A percentile compares a stretch with the other conserved stretches of the same genome.
These are phyloP conservation scores for Tuber umbilicatum DNA, from an alignment of 495 filamentous ascomycete genomes.

Conservation along the genomic window DNA sequence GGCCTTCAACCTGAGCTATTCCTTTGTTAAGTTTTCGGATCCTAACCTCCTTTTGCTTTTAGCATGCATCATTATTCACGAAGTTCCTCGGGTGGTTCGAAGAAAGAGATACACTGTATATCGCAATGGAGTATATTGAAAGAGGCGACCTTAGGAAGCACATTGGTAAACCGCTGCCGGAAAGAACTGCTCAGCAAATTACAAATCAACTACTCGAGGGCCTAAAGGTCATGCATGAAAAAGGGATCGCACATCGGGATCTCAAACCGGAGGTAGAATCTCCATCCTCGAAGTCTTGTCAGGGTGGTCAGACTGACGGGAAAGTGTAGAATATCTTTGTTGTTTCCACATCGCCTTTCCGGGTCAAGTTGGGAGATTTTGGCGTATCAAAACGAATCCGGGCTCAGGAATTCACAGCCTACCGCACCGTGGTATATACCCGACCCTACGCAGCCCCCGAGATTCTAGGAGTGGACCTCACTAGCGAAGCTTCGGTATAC, in stretches of 20 bases:
- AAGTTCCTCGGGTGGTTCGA: slow-evolving; percentile 17
- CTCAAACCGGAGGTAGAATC: slow-evolving; percentile 1
- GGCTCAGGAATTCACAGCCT: background rate
- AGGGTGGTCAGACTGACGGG: too few species aligned
- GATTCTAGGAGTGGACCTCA: background rate
- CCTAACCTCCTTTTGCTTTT: too few species aligned
- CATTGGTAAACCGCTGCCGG: background rate
- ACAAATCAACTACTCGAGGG: slow-evolving; percentile 16
- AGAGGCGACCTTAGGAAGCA: slow-evolving; percentile 2
- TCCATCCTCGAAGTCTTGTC: too few species aligned
- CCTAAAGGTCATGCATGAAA: slow-evolving; percentile 10
- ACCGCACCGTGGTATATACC: background rate
- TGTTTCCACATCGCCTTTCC: background rate
- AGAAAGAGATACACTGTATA: background rate
- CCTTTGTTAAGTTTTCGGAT: too few species aligned
- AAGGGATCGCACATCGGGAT: slow-evolving; percentile 12
- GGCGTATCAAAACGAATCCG: background rate
- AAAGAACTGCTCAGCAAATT: background rate
- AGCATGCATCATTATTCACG: slow-evolving; percentile 4
- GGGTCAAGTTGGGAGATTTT: slow-evolving; percentile 2
- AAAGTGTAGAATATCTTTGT: too few species aligned
- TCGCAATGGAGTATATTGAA: slow-evolving; percentile 14
- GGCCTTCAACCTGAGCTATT: background rate
- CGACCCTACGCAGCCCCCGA: background rate
- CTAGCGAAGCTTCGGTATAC: background rate